Percentiles rank a stretch among this genome's conserved stretches.
Evolutionary conservation across 805 yeast genomes (phyloP).

Genomic region (Yarrowia keelungensis): DNA sequence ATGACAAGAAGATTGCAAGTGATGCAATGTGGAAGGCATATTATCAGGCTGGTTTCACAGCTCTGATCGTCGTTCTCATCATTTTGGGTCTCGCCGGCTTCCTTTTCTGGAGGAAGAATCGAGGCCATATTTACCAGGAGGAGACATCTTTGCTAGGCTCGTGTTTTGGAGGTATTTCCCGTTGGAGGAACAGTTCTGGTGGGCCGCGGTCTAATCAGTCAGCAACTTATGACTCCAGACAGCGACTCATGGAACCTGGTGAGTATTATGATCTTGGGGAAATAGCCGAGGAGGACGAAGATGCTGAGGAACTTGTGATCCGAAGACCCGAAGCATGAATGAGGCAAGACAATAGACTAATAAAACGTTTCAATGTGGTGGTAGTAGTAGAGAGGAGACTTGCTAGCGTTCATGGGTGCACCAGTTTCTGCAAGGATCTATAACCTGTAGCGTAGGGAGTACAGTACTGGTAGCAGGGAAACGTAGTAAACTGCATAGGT

Average conservation of each 20-base stretch:
- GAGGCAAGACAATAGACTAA: constrained; percentile 1
- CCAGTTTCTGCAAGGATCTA: no score
- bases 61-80: constrained; percentile 50
- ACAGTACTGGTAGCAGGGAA: no score
- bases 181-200: constrained; percentile 35
- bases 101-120: constrained; percentile 43
- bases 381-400: no score
- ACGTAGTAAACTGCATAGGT: no score
- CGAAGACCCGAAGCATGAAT: constrained; percentile 12
- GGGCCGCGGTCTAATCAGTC: constrained; percentile 13
- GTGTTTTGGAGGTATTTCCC: constrained; percentile 37
- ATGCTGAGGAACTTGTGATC: constrained; percentile 40
- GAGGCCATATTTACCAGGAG: constrained; percentile 42
- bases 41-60: constrained; percentile 51
- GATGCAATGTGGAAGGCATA: constrained; percentile 52
- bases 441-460: no score
- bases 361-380: no score
- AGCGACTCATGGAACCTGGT: constrained; percentile 36
- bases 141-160: constrained; percentile 33
- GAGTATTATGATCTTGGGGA: constrained; percentile 39
- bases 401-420: no score
- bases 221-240: constrained; percentile 18
- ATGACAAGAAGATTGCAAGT: constrained; percentile 44
- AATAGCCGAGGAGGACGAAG: constrained; percentile 45
- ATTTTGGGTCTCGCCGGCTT: constrained; percentile 41